These are phyloP conservation scores for Cordyceps cateniannulata DNA, from an alignment of 2,329 filamentous ascomycete species.

Conservation along the genomic window DNA sequence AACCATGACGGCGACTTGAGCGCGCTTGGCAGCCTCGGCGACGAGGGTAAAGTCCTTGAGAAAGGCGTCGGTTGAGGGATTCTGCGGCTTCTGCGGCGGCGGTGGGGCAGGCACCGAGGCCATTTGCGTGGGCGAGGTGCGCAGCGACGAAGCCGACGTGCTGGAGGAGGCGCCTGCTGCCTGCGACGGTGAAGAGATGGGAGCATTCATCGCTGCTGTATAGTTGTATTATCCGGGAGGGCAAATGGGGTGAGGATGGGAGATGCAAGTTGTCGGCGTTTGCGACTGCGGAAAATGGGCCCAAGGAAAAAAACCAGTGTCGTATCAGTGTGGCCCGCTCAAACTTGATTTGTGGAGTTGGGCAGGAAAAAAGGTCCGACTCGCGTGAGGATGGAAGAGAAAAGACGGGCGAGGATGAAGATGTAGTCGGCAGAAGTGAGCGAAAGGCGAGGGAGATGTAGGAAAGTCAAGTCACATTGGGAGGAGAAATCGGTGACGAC, in stretches of 20 bases:
- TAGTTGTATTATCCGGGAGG: neutral
- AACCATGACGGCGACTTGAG: constrained; percentile 83
- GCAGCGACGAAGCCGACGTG: constrained; percentile 24
- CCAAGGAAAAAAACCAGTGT: neutral
- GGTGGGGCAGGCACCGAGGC: constrained; percentile 22
- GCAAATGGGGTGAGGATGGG: neutral
- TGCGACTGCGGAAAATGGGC: neutral
- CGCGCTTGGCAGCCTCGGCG: constrained; percentile 87
- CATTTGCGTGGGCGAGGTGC: constrained; percentile 18
- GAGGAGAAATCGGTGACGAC: neutral
- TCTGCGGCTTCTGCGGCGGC: constrained; percentile 22
- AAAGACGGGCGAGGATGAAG: neutral
- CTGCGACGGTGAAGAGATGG: constrained; percentile 25
- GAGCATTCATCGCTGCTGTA: constrained; percentile 26
- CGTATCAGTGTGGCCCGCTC: neutral
- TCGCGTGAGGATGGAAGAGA: neutral
- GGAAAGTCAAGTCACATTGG: neutral
- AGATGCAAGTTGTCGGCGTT: neutral
- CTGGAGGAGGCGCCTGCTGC: constrained; percentile 20
- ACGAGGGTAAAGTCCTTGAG: constrained; percentile 78
- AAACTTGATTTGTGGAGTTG: neutral
- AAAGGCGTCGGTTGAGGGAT: constrained; percentile 49
- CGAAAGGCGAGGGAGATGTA: neutral
- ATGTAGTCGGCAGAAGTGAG: neutral
- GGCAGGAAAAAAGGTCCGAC: neutral